Evolutionary conservation across 345 rosid genomes (phyloP).

Genomic region (Lenwebbia sp.): DNA sequence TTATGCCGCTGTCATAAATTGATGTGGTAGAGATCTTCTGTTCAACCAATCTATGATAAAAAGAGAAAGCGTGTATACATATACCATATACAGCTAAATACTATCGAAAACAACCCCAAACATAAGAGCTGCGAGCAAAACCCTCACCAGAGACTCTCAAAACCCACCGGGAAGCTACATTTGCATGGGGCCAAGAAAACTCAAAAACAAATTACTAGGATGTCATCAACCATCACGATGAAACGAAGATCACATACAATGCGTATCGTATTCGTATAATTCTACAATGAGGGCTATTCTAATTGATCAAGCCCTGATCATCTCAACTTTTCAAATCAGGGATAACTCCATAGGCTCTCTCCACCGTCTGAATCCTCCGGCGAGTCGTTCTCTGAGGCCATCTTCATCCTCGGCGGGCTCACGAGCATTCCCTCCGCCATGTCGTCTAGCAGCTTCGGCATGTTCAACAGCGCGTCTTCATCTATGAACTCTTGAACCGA

Average conservation of each 20-base stretch:
- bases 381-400: conserved; percentile 33
- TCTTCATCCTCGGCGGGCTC: conserved; percentile 56
- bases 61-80: neutral
- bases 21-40: neutral
- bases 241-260: neutral
- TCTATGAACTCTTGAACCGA: conserved; percentile 34
- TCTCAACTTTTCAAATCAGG: neutral
- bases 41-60: neutral
- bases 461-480: conserved; percentile 57
- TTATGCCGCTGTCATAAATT: neutral
- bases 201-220: neutral
- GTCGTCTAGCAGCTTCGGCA: conserved; percentile 70
- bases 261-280: neutral
- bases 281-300: neutral
- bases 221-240: neutral
- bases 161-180: neutral
- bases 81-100: neutral
- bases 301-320: neutral
- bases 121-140: neutral
- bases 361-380: conserved; percentile 40
- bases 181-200: neutral
- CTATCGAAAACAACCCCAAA: neutral
- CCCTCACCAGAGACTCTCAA: neutral
- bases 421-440: conserved; percentile 92
- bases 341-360: conserved; percentile 61